phyloP scores from a whole-genome alignment of 495 filamentous ascomycete species.

The Penicillium diatomitis region DNA sequence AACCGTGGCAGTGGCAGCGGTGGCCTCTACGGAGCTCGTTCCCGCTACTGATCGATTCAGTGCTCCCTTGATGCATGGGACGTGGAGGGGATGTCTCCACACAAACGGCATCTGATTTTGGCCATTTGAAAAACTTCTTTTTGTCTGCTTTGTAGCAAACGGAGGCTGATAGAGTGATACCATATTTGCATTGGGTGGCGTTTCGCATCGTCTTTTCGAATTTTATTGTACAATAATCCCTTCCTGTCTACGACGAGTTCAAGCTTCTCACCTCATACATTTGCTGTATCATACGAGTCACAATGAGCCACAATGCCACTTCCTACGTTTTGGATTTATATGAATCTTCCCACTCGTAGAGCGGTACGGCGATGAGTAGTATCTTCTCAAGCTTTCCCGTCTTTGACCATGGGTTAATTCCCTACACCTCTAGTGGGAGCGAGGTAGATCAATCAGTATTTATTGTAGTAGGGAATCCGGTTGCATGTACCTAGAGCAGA shows the following conservation, averaged over 20 bases:
- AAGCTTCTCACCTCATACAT: conserved; percentile 21
- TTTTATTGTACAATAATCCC: conserved; percentile 4
- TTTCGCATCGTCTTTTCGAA: conserved; percentile 11
- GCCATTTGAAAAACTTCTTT: background rate
- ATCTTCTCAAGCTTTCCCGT: too few relatives aligned
- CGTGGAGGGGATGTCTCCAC: too few relatives aligned
- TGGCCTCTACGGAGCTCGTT: background rate
- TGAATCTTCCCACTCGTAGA: too few relatives aligned
- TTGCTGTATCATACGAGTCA: background rate
- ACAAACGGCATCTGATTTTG: background rate
- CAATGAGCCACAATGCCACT: too few relatives aligned
- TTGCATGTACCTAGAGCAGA: too few relatives aligned
- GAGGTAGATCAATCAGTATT: too few relatives aligned
- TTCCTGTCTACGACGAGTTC: conserved; percentile 3
- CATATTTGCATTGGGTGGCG: conserved; percentile 22
- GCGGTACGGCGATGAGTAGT: too few relatives aligned
- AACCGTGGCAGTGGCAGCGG: background rate
- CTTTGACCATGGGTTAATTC: too few relatives aligned
- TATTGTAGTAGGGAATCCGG: too few relatives aligned
- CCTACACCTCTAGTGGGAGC: too few relatives aligned
- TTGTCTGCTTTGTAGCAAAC: conserved; percentile 1
- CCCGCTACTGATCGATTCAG: background rate
- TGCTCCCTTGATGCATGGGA: too few relatives aligned
- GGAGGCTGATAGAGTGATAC: conserved; percentile 13
- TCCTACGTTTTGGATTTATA: too few relatives aligned